Conservation (phyloP, 1,284 basidiomycete genomes). For the Phylloporus sp. region DNA sequence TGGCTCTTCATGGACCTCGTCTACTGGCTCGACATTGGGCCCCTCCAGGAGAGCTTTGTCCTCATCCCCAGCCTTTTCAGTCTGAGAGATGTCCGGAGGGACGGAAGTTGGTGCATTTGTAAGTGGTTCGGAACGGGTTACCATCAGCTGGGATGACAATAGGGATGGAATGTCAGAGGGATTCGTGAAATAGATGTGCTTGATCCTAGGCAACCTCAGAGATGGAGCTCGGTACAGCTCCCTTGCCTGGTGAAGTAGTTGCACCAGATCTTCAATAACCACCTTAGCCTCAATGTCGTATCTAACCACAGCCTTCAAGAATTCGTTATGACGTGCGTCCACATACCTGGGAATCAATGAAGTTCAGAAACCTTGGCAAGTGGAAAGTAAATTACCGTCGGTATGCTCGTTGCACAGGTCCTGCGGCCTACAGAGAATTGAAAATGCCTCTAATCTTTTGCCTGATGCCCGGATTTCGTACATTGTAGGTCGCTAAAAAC, state of each 20-base stretch:
- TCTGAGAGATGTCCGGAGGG: conserved; percentile 11
- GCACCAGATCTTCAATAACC: conserved; percentile 28
- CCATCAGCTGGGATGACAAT: conserved; percentile 25
- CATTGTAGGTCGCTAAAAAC: conserved; percentile 31
- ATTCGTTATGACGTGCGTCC: conserved; percentile 4
- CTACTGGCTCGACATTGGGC: conserved; percentile 20
- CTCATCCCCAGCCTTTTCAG: conserved; percentile 1
- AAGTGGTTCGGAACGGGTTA: conserved; percentile 23
- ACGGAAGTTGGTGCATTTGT: conserved; percentile 24
- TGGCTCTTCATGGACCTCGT: conserved; percentile 31
- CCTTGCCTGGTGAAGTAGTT: conserved; percentile 29
- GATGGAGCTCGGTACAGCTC: neutral
- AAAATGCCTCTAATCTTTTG: conserved; percentile 30
- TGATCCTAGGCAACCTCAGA: conserved; percentile 21
- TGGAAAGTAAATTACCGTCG: conserved; percentile 17
- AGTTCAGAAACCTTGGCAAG: neutral
- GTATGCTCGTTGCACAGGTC: conserved; percentile 17
- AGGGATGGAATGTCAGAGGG: conserved; percentile 31
- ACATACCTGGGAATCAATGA: conserved; percentile 24
- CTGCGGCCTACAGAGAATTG: conserved; percentile 14
- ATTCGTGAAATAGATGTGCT: conserved; percentile 23
- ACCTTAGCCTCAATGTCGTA: conserved; percentile 24
- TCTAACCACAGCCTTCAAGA: conserved; percentile 23
- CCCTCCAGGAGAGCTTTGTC: neutral
- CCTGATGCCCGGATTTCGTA: neutral